Evolutionary conservation across 2,329 filamentous ascomycete genomes (phyloP), one percentile per base, ranked within the genome.

Genomic region (Xylaria sp.): DNA sequence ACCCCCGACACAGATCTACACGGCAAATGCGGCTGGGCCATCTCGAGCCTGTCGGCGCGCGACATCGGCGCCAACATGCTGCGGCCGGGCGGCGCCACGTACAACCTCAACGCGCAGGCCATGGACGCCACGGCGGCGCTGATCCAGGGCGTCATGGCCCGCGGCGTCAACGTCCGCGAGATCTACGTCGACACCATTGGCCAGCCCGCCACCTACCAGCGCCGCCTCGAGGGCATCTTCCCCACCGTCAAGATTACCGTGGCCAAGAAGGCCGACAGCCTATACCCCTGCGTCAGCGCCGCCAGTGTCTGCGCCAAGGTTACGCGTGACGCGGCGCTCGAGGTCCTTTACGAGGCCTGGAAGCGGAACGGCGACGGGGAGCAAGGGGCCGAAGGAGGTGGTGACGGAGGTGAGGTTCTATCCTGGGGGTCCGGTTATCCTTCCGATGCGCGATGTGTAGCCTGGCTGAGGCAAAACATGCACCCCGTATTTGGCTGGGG

Each of bases 151-250:
- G 92, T 97, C 3, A 86, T 96, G 42, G 89, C 88, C 9, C 85
- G 86, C 23, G 93, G 93, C 42, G 92, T 98, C 70, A 94, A 97
- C 79, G 85, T 98, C 4, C 87, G 85, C 66, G 93, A 98, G 80
- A 92, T 99, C 60, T 99, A 94, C 79, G 94, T 99, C 78, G 95
- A 99, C 82, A 98, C 95, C 2, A 92, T 98, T 77, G 95, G 95
- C 40, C 91, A 87, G 65, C 94, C 95, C 1, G 89, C 87, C 21
- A 84, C 89, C 3, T 97, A 98, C 83, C 94, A 98, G 84, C 89
- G 88, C 77, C 93, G 91, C 77, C 84, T 99, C 63, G 92, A 95
- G 82, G 86, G 90, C 69, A 85, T 97, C 61, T 98, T 98, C 79
- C 95, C 96, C 1, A 91, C 90, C 0, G 82, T 90, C 48, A 87